Base-by-base conservation (phyloP, 2,329 filamentous ascomycete species). In the Dothistroma pini region DNA sequence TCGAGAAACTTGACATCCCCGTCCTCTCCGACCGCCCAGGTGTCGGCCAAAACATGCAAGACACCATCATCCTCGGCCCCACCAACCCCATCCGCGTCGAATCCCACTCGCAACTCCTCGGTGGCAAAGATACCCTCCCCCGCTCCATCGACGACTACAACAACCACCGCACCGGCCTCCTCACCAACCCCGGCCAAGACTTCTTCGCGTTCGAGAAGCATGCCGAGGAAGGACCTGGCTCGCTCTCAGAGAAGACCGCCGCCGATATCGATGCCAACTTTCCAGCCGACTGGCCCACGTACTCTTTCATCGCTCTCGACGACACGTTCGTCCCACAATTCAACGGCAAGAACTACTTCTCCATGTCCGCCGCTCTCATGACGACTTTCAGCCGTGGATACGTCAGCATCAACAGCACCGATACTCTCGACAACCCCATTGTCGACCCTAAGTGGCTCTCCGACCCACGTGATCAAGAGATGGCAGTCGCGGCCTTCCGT, bases 401-500 rank as follows among this genome's bases (percentile, higher is more conserved):
- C 11, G 62, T 66, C 49, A 61, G 50, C 54, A 60, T 64, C 50
- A 57, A 41, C 19, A 53, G 38, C 51, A 34, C 49, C 14, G 57
- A 62, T 49, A 62, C 64, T 9, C 29, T 51, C 25, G 62, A 57
- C 25, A 41, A 55, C 7, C 62, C 62, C 8, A 41, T 60, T 21
- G 41, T 57, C 64, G 75, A 54, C 71, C 74, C 8, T 67, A 69
- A 56, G 48, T 77, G 73, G 73, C 68, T 78, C 4, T 71, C 70
- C 8, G 56, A 73, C 22, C 64, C 67, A 0, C 63, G 64, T 1
- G 76, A 78, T 55, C 58, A 68, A n/a, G 66, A 72, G 11, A 52
- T 77, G 4, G 74, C 72, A 0, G 53, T 78, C 1, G 69, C 70
- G 1, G 67, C 65, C 4, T 75, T 69, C 66, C 74, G 72, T 48